Base-by-base conservation (phyloP, 2,329 filamentous ascomycete species). In the Metarhizium robertsii region DNA sequence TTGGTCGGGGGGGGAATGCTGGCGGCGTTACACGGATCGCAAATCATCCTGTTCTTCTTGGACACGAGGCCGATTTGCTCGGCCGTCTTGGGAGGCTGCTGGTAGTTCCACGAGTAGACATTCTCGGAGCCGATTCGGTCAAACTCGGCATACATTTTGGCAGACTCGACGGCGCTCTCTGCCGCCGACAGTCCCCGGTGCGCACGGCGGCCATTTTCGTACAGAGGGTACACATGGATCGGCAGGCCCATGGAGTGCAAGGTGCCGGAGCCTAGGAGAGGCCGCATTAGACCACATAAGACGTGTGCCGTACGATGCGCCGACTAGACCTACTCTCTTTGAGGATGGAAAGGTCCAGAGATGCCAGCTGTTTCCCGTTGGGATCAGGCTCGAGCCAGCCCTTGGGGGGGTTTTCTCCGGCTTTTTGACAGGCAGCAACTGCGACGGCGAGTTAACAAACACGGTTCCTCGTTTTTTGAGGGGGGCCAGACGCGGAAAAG, bases 201-300 rank as follows among this genome's bases (percentile, higher is more conserved):
- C 0, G 82, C 83, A 36, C 84, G 75, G 54, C 84, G 83, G 0
- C 70, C 80, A 59, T 85, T 86, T 60, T 87, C 85, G 61, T 85
- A 87, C 0, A 88, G 63, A 0, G 85, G 83, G 61, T 88, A 88
- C 0, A 87, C 73, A 36, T 88, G 84, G 11, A 87, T 84, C 0
- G 85, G 84, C 0, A 80, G 73, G 0, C 84, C 83, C 11, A 87
- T 78, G 2, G 71, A 72, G 61, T 87, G 84, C 2, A 71, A 69
- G 2, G 77, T 75, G 1, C 81, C 83, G 13, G 81, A 63, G 61
- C 79, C 80, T 84, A 13, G 13, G 14, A 2, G 14, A 0, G 1
- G 3, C 60, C 60, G 32, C 25, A 25, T 25, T 25, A 25, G 25
- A 25, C 25, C 25, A 25, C 20, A 25, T 25, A 11, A 3, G 32